Evolutionary conservation across 805 yeast species (phyloP), one percentile per base, ranked within the genome.

Genomic region (Cyberlindnera meyerae): DNA sequence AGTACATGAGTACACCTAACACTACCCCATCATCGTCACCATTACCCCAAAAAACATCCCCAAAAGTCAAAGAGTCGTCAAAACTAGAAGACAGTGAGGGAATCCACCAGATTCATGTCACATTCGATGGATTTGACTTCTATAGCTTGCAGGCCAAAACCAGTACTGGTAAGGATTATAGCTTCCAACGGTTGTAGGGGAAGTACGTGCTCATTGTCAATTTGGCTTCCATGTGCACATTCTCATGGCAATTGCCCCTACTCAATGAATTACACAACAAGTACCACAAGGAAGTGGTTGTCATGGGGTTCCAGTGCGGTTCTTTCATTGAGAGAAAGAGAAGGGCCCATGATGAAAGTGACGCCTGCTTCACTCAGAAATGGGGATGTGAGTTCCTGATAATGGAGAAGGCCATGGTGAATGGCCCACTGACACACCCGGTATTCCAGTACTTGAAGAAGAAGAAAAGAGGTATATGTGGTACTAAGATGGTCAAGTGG

Each of bases 261-360:
- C 63, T 88, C 27, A 88, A 88, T 62, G 64, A 61, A 27, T 61
- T 88, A 11, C 77, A 84, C 62, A 61, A 75, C 41, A 77, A 78
- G 56, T 83, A 81, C 62, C 62, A 71, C 36, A 75, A 70, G 32
- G 72, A 47, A 90, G 86, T 88, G 14, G 77, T 65, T 30, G 70
- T 88, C 18, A 44, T 88, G 25, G 96, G 88, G 1, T 87, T 88
- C 73, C 97, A 96, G 25, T 84, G 96, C 62, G 84, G 86, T 62
- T 95, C 85, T 57, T 89, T 89, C 56, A 88, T 81, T 16, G 65
- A 74, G 50, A 82, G 93, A 67, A 28, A 38, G 64, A 81, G 94
- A 51, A 79, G 78, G 5, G 54, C 74, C 3, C 9, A 20, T 20
- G 76, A 73, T 34, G 73, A 77, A 37, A 87, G 83, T 51, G 84